These are phyloP conservation scores for Cajanus cajan DNA, from an alignment of 306 rosid species.

Conservation along the genomic window DNA sequence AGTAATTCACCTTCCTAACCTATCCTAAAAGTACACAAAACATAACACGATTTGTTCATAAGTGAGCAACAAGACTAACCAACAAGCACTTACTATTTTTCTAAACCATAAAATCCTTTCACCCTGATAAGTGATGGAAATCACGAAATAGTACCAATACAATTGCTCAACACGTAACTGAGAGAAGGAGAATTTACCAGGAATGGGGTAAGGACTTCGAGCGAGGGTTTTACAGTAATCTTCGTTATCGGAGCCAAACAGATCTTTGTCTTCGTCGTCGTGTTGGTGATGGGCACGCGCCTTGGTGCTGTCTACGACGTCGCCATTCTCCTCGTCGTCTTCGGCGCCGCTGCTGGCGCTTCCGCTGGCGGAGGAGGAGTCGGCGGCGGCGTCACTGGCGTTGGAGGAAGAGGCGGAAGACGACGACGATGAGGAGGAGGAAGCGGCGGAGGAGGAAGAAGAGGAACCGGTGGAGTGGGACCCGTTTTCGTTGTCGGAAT, in stretches of 20 bases:
- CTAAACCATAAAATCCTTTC: background rate
- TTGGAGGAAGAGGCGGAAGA: constrained; percentile 66
- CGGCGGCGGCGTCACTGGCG: constrained; percentile 56
- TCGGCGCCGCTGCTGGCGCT: constrained; percentile 42
- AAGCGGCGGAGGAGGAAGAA: constrained; percentile 50
- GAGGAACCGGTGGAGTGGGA: constrained; percentile 64
- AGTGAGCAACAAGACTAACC: background rate
- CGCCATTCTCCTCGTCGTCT: constrained; percentile 61
- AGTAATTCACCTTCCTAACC: background rate
- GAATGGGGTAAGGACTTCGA: constrained; percentile 66
- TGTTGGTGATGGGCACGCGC: background rate
- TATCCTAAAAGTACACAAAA: background rate
- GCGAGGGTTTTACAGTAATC: constrained; percentile 78
- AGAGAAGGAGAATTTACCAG: constrained; percentile 51
- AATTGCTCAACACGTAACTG: background rate
- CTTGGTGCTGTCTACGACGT: constrained; percentile 39
- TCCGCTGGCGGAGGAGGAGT: constrained; percentile 55
- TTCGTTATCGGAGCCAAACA: constrained; percentile 88
- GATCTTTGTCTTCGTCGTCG: constrained; percentile 63
- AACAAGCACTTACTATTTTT: background rate
- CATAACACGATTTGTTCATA: background rate
- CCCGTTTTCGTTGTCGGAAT: constrained; percentile 50
- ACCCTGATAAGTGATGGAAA: background rate
- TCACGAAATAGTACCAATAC: background rate
- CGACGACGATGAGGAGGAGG: constrained; percentile 60